These are phyloP conservation scores for Haberlea rhodopensis DNA, from an alignment of 257 asterid genomes.

Conservation along the genomic window DNA sequence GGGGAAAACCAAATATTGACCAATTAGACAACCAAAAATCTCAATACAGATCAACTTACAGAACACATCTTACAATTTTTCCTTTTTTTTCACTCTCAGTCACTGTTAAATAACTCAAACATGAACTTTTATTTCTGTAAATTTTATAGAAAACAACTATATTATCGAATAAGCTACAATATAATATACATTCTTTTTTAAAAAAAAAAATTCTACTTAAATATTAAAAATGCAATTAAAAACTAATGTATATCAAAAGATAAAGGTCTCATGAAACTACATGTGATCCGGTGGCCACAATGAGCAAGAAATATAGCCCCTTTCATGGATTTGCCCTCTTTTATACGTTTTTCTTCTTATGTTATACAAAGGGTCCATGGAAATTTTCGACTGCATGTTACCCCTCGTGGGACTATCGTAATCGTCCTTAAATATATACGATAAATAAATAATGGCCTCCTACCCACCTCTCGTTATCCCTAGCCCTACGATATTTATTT, in stretches of 20 bases:
- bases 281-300: slow-evolving; percentile 84
- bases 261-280: slow-evolving; percentile 42
- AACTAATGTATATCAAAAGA: slow-evolving; percentile 29
- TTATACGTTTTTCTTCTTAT: slow-evolving; percentile 35
- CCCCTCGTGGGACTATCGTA: slow-evolving; percentile 54
- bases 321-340: slow-evolving; percentile 36
- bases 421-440: slow-evolving; percentile 38
- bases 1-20: no score
- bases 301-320: slow-evolving; percentile 31
- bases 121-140: no score
- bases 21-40: no score
- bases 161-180: no score
- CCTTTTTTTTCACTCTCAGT: no score
- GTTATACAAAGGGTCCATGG: slow-evolving; percentile 24
- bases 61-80: no score
- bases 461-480: slow-evolving; percentile 32
- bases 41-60: no score
- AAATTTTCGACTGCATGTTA: slow-evolving; percentile 58
- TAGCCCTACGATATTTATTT: slow-evolving; percentile 25
- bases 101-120: no score
- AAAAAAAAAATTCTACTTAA: no score
- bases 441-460: slow-evolving; percentile 39
- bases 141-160: no score
- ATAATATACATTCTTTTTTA: no score
- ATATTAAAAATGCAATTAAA: no score